Evolutionary conservation across 768 basidiomycete species (phyloP), one percentile per base, ranked within the genome.

Genomic region (Naganishia randhawae): DNA sequence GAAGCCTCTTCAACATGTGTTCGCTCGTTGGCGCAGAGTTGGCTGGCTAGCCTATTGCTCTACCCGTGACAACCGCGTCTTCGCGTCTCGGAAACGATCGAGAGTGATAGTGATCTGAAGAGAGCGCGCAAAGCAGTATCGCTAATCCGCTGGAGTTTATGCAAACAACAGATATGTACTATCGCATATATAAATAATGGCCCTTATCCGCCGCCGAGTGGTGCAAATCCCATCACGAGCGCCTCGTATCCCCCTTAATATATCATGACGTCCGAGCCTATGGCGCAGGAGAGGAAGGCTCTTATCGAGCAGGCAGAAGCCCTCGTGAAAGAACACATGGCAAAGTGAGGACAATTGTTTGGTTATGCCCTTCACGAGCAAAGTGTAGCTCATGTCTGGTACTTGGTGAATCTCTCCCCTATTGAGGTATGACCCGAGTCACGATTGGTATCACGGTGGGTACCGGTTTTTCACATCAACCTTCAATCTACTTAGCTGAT

Each of bases 381-480:
- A 32, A 48, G 22, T 19, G 11, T 27, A 19, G 13, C 25, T 27
- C 17, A 25, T 17, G 29, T 27, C 17, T 35, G 41, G 22, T 45
- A 4, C 1, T n/a, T 41, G 14, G 14, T 19, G n/a, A 32, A 50
- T 33, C 53, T 41, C n/a, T 39, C 50, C 16, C 16, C 52, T 74
- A 4, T n/a, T 1, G 16, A 61, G 74, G 22, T 79, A 80, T 55
- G 79, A 80, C 65, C 78, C 78, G 13, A 74, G 75, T 16, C 79
- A 80, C 53, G 79, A 80, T 53, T 80, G 77, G 77, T 70, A 71
- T 17, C 79, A 80, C 50, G 79, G 79, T 75, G 29, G 48, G 75
- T 16, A 2, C 31, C 33, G 3, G 3, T n/a, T n/a, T 8, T 17
- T 53, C 27, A 22, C 19, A n/a, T 1, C 22, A 22, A 31, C 1